A percentile compares a stretch with the other conserved stretches of the same genome.
These are phyloP conservation scores for Exophiala alcalophila DNA, from an alignment of 2,329 filamentous ascomycete species.

Conservation along the genomic window DNA sequence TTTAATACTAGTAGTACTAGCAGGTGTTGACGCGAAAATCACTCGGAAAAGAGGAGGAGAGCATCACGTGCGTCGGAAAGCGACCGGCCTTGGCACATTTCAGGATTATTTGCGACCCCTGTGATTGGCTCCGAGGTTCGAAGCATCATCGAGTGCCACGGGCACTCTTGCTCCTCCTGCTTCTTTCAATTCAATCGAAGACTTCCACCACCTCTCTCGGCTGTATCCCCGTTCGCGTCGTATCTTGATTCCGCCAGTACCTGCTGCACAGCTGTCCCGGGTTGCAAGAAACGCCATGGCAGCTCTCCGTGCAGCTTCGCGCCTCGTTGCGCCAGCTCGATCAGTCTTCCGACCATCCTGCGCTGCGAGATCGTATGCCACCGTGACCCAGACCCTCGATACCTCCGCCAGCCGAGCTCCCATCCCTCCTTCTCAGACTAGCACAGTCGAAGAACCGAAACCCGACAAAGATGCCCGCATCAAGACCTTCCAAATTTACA, in stretches of 20 bases:
- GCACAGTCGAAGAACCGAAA: constrained; percentile 61
- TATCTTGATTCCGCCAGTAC: constrained; percentile 2
- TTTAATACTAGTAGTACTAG: not conserved
- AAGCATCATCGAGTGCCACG: constrained; percentile 20
- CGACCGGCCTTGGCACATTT: constrained; percentile 12
- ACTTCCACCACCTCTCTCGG: constrained; percentile 13
- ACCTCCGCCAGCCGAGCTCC: constrained; percentile 35
- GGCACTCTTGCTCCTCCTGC: not conserved
- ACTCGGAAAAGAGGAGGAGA: constrained; percentile 8
- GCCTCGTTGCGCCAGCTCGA: constrained; percentile 38
- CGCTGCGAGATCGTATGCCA: constrained; percentile 47
- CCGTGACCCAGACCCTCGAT: constrained; percentile 40
- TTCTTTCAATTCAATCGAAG: constrained; percentile 7
- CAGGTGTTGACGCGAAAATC: not conserved
- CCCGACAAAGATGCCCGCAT: constrained; percentile 58
- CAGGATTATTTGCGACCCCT: constrained; percentile 20
- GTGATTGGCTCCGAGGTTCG: constrained; percentile 22
- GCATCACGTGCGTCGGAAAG: constrained; percentile 17
- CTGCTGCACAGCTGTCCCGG: constrained; percentile 3
- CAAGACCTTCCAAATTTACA: constrained; percentile 98
- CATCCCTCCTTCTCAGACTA: constrained; percentile 53
- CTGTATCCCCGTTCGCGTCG: constrained; percentile 1
- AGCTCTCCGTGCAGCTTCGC: constrained; percentile 48
- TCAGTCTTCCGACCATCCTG: constrained; percentile 39
- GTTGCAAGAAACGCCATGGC: constrained; percentile 44